Base-by-base conservation (phyloP, 768 basidiomycete genomes). In the Thelephora ganbajun region DNA sequence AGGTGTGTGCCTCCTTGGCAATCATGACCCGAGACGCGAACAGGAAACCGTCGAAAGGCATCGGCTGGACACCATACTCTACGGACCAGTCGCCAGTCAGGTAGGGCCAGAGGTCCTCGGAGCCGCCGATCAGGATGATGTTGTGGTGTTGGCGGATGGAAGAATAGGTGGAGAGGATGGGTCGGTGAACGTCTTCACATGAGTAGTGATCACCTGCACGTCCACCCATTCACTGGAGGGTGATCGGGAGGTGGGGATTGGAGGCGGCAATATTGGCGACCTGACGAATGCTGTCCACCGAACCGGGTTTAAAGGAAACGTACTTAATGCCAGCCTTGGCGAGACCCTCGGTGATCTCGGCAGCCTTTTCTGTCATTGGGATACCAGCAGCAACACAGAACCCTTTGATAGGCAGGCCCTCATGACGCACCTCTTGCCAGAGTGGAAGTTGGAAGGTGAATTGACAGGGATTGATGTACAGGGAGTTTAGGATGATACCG, bases 321-420 rank as follows among this genome's bases (percentile, higher is more conserved):
- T 99, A 94, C 66, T 85, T 88, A 64, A 98, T 94, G 19, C 94
- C 94, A 45, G 86, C 84, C 30, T 62, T 66, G 56, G 74, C 76
- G 43, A 99, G 69, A 2, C 81, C 88, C 12, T 72, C 77, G 54
- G 98, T 96, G 66, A 99, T 97, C 66, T 98, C 94, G 41, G 82
- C 82, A 2, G 94, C 93, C 66, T 98, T 99, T 67, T 98, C 96
- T 1, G 90, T 90, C 56, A 77, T 86, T 7, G 96, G 96, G 55
- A 99, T 88, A 59, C 94, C 96, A 42, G 96, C 96, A 35, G 94
- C 96, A 50, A 98, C 89, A 61, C 93, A 97, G 68, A 99, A 94
- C n/a, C 96, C 96, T 69, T 99, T 94, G 52, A 98, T 72, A 11
- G 96, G 96, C 2, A 93, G 68, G 48, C 94, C 94, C 63, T 97